Evolutionary conservation across 768 basidiomycete genomes (phyloP), one percentile per base, ranked within the genome.

Genomic region (Dendrothele bispora): DNA sequence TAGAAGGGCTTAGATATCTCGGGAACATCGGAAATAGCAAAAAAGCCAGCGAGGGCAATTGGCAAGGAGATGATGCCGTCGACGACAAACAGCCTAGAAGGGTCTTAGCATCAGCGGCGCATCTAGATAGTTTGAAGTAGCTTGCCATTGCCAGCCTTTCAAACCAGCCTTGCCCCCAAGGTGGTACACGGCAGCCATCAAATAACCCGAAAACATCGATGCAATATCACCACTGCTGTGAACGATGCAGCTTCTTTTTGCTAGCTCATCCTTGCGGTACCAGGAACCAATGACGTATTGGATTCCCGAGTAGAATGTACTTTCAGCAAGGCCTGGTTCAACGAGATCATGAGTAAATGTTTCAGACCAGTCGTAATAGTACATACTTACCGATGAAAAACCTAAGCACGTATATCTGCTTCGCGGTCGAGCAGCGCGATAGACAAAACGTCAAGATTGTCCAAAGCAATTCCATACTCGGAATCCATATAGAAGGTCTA

Each of bases 21-120:
- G 0, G 68, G 68, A 3, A 70, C 58, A 46, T 70, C 68, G 61
- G 70, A 70, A 66, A 71, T 69, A 26, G 70, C 62, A 22, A 69
- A 10, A 55, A 62, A 70, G 6, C 69, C 70, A 7, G 68, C 53
- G 14, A 71, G 37, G 1, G 63, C 70, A 27, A 72, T 72, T 18
- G 68, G 70, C 12, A 71, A 51, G 4, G 68, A 70, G 46, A 71
- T 70, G 47, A 71, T 59, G 1, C 67, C 69, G 48, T 75, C 72
- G 42, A 75, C 65, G 47, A 75, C 68, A 55, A 74, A 74, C 1
- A 72, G 61, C 72, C n/a, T 64, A n/a, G n/a, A n/a, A n/a, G n/a
- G n/a, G n/a, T n/a, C n/a, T n/a, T n/a, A n/a, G n/a, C n/a, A n/a
- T n/a, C n/a, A n/a, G n/a, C n/a, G n/a, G n/a, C n/a, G n/a, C n/a